These are phyloP conservation scores for Leccinum aurantiacum DNA, from an alignment of 768 basidiomycete genomes.

Conservation along the genomic window DNA sequence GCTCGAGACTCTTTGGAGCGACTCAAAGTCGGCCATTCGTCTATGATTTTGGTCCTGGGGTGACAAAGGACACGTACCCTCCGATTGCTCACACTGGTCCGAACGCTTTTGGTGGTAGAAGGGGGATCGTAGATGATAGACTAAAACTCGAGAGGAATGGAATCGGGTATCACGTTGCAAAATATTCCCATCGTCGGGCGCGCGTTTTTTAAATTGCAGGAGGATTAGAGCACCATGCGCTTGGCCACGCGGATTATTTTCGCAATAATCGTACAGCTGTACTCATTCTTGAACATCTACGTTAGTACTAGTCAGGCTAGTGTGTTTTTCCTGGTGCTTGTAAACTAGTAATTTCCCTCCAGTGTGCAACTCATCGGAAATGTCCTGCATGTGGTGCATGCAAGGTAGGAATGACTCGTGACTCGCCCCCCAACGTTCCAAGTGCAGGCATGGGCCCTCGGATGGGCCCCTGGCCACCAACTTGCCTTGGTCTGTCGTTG, in stretches of 20 bases:
- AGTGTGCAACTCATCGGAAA: constrained; percentile 1
- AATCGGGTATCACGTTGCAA: constrained; percentile 52
- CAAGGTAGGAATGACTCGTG: constrained; percentile 25
- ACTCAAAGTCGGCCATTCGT: constrained; percentile 78
- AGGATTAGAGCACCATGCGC: neutral
- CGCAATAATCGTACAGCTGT: neutral
- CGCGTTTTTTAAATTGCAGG: constrained; percentile 7
- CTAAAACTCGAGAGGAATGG: constrained; percentile 38
- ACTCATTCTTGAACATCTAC: neutral
- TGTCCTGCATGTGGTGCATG: constrained; percentile 13
- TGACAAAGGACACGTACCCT: constrained; percentile 56
- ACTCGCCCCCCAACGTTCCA: constrained; percentile 27
- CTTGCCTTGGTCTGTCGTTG: constrained; percentile 5
- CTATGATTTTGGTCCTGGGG: constrained; percentile 74
- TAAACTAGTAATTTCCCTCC: neutral
- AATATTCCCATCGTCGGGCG: constrained; percentile 38
- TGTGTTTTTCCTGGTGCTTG: neutral
- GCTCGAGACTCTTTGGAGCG: constrained; percentile 75
- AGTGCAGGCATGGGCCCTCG: constrained; percentile 25
- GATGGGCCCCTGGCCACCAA: constrained; percentile 2
- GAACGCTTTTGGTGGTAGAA: constrained; percentile 23
- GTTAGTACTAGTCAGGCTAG: neutral
- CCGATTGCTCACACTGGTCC: constrained; percentile 23
- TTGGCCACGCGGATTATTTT: neutral
- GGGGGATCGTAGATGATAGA: constrained; percentile 13